Conservation (phyloP, 306 rosid genomes). For the Trichosanthes truncata region DNA sequence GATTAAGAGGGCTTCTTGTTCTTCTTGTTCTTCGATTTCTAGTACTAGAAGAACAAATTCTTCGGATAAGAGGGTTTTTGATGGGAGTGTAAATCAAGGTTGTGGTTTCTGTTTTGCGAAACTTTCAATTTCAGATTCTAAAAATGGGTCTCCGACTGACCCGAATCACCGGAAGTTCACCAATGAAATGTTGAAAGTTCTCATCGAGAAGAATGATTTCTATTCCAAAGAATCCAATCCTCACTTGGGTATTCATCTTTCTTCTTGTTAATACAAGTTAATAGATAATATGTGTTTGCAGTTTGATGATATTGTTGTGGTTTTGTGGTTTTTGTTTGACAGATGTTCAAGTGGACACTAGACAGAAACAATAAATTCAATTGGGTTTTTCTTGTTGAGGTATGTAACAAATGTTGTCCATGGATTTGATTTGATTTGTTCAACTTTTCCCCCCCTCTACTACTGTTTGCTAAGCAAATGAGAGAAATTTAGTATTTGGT, state of each 20-base stretch:
- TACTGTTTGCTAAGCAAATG: background rate
- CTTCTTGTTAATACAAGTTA: background rate
- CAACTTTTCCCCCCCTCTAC: background rate
- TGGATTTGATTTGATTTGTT: background rate
- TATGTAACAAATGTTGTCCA: background rate
- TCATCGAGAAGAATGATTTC: conserved; percentile 64
- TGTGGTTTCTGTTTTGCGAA: conserved; percentile 47
- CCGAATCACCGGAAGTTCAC: conserved; percentile 55
- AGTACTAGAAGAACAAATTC: background rate
- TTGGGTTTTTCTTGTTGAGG: background rate
- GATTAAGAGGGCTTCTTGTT: conserved; percentile 18
- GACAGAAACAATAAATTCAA: background rate
- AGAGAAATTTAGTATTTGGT: background rate
- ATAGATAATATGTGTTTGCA: background rate
- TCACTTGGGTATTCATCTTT: conserved; percentile 27
- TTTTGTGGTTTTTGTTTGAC: background rate
- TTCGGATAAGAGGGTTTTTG: conserved; percentile 31
- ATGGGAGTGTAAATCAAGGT: conserved; percentile 17
- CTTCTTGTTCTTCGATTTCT: conserved; percentile 12
- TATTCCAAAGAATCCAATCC: conserved; percentile 62
- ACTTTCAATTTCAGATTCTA: conserved; percentile 37
- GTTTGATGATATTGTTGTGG: background rate
- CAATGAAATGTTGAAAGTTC: conserved; percentile 34
- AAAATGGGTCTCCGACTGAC: conserved; percentile 35
- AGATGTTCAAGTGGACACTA: background rate